Percentiles rank a stretch among this genome's conserved stretches.
These are phyloP conservation scores for Acacia confusa DNA, from an alignment of 306 rosid genomes.

Conservation along the genomic window DNA sequence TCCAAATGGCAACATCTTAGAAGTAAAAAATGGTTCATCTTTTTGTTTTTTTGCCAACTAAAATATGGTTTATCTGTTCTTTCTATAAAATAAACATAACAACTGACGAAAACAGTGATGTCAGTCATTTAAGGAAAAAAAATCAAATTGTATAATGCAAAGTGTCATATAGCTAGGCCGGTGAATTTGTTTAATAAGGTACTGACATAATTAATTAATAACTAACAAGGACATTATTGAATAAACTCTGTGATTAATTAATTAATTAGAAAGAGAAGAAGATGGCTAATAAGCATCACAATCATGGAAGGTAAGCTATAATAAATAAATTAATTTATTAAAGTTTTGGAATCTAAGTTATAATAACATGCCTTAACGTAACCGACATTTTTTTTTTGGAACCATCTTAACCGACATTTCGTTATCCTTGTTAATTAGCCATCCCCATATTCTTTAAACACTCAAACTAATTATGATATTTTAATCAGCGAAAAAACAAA, in stretches of 20 bases:
- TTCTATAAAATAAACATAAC: background rate
- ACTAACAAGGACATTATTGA: constrained; percentile 24
- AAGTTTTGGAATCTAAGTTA: constrained; percentile 45
- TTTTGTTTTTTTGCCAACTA: background rate
- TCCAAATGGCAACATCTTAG: background rate
- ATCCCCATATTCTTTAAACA: constrained; percentile 9
- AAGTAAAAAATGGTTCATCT: background rate
- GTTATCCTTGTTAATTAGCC: constrained; percentile 28
- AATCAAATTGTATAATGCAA: background rate
- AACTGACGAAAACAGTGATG: background rate
- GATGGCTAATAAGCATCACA: constrained; percentile 40
- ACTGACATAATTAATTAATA: constrained; percentile 26
- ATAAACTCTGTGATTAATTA: constrained; percentile 21
- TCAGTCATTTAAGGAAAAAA: background rate
- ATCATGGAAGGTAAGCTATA: constrained; percentile 31
- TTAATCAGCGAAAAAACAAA: background rate
- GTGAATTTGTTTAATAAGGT: constrained; percentile 37
- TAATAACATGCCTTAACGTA: constrained; percentile 40
- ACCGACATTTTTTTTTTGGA: constrained; percentile 56
- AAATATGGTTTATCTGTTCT: background rate
- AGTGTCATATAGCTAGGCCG: constrained; percentile 27
- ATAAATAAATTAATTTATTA: constrained; percentile 19
- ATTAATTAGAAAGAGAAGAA: constrained; percentile 23
- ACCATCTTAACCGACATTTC: constrained; percentile 51
- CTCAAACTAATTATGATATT: background rate